Percentiles rank a stretch among this genome's conserved stretches.
Conservation (phyloP, 2,329 filamentous ascomycete genomes). For the Aspergillus pseudoviridinutans region DNA sequence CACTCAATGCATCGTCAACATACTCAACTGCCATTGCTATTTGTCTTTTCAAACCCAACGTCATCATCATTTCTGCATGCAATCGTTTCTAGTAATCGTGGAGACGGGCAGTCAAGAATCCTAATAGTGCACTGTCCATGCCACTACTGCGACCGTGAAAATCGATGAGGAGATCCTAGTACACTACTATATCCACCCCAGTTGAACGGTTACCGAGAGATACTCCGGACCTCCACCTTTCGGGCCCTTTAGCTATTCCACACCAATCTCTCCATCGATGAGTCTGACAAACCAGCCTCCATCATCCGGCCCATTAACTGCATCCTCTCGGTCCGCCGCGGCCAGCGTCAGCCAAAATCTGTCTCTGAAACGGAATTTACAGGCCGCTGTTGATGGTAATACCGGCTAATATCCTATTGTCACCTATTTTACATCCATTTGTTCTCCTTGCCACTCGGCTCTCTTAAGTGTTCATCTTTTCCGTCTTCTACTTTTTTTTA, state of each 20-base stretch:
- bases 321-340: slow-evolving; percentile 32
- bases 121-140: slow-evolving; percentile 1
- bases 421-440: background rate
- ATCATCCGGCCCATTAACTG: slow-evolving; percentile 37
- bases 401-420: slow-evolving; percentile 17
- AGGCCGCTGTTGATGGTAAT: slow-evolving; percentile 46
- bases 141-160: background rate
- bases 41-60: background rate
- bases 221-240: slow-evolving; percentile 8
- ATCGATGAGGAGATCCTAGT: background rate
- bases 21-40: background rate
- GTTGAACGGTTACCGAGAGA: background rate
- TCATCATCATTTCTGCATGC: background rate
- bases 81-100: slow-evolving; percentile 4
- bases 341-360: slow-evolving; percentile 29
- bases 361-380: slow-evolving; percentile 41
- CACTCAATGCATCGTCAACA: background rate
- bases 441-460: slow-evolving; percentile 1
- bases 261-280: slow-evolving; percentile 22
- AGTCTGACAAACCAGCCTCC: slow-evolving; percentile 42
- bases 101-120: slow-evolving; percentile 2
- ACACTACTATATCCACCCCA: background rate
- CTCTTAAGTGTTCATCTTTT: background rate
- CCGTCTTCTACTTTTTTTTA: background rate
- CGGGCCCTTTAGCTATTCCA: slow-evolving; percentile 3